phyloP scores from a whole-genome alignment of 2,329 filamentous ascomycete genomes.

The Cephalotrichum gorgonifer region DNA sequence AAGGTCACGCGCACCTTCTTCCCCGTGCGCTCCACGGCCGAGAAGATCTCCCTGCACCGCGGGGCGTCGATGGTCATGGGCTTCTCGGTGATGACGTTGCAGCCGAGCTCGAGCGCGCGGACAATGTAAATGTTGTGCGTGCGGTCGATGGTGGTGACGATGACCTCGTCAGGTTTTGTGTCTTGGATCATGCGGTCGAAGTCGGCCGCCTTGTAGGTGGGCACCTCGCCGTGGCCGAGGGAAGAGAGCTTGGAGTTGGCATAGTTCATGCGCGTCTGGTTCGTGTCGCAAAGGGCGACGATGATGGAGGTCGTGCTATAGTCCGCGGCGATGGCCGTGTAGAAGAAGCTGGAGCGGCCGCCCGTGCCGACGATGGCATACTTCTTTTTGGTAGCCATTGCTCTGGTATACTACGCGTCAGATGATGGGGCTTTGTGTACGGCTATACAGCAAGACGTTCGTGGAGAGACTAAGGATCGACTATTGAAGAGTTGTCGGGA shows the following conservation, averaged over 20 bases:
- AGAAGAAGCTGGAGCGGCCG: constrained; percentile 50
- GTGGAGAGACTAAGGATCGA: no score
- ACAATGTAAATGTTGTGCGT: constrained; percentile 52
- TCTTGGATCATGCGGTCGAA: constrained; percentile 50
- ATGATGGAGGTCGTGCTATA: constrained; percentile 39
- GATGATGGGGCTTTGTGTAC: no score
- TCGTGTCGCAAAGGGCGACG: constrained; percentile 49
- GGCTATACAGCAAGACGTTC: no score
- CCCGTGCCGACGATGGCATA: constrained; percentile 51
- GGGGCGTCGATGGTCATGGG: constrained; percentile 53
- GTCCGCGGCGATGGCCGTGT: constrained; percentile 43
- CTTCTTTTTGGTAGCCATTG: constrained; percentile 20
- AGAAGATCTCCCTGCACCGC: constrained; percentile 41
- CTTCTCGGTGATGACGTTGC: constrained; percentile 53
- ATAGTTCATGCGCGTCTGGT: constrained; percentile 47
- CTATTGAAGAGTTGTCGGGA: no score
- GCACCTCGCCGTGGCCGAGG: constrained; percentile 36
- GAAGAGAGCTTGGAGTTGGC: constrained; percentile 37
- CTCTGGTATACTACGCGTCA: no score
- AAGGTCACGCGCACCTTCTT: constrained; percentile 46
- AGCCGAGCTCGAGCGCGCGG: constrained; percentile 46
- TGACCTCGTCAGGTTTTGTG: constrained; percentile 48
- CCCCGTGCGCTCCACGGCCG: constrained; percentile 38
- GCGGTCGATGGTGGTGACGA: constrained; percentile 53
- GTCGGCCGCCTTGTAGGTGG: constrained; percentile 40